phyloP scores from a whole-genome alignment of 257 asterid genomes.

The Nicotiana tabacum region DNA sequence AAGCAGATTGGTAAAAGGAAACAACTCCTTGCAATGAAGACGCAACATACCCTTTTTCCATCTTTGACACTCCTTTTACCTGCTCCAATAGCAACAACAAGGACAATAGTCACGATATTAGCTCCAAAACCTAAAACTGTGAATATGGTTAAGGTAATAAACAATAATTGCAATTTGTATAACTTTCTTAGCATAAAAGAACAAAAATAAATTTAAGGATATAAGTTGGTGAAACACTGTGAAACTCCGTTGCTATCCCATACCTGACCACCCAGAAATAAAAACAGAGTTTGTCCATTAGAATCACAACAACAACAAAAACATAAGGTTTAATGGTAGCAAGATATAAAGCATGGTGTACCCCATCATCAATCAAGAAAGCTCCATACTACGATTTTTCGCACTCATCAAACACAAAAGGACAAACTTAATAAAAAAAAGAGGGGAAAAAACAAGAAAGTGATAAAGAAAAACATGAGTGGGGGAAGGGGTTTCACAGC shows the following conservation, averaged over 20 bases:
- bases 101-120: slow-evolving; percentile 43
- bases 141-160: slow-evolving; percentile 32
- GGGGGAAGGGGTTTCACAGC: too few species aligned
- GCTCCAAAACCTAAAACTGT: slow-evolving; percentile 76
- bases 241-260: slow-evolving; percentile 68
- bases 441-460: too few species aligned
- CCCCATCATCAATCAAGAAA: too few species aligned
- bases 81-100: slow-evolving; percentile 39
- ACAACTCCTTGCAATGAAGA: slow-evolving; percentile 2
- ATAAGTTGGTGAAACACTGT: slow-evolving; percentile 64
- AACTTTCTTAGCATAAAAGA: background rate
- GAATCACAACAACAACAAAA: background rate
- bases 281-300: slow-evolving; percentile 8
- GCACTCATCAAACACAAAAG: too few species aligned
- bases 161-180: background rate
- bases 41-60: slow-evolving; percentile 40
- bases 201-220: slow-evolving; percentile 38
- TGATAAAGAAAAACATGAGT: too few species aligned
- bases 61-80: slow-evolving; percentile 31
- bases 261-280: slow-evolving; percentile 48
- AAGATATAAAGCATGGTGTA: background rate
- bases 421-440: too few species aligned
- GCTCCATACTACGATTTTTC: too few species aligned
- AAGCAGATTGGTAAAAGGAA: background rate
- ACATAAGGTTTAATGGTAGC: background rate